A percentile compares a stretch with the other conserved stretches of the same genome.
phyloP scores from a whole-genome alignment of 2,329 filamentous ascomycete genomes.

The Ambrosiella xylebori region DNA sequence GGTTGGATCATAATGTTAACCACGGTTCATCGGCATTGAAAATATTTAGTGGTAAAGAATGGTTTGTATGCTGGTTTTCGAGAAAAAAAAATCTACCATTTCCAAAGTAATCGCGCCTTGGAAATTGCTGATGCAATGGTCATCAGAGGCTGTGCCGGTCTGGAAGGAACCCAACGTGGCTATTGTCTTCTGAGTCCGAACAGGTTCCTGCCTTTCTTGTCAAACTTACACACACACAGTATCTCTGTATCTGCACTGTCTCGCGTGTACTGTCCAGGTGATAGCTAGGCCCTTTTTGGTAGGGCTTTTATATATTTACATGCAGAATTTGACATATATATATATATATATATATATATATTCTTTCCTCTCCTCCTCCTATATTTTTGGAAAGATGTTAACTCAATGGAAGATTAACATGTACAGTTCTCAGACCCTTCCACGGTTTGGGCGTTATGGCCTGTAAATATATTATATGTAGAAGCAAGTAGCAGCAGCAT shows the following conservation, averaged over 20 bases:
- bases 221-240: slow-evolving; percentile 1
- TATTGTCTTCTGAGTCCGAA: not conserved
- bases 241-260: not conserved
- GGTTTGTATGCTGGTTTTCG: no score
- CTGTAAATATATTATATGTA: not conserved
- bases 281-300: not conserved
- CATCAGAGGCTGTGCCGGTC: not conserved
- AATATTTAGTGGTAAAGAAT: no score
- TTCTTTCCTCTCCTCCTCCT: not conserved
- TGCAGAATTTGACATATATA: not conserved
- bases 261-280: not conserved
- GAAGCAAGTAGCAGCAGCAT: not conserved
- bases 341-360: not conserved
- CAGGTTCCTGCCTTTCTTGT: not conserved
- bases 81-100: no score
- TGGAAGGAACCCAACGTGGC: not conserved
- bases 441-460: not conserved
- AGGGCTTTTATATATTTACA: not conserved
- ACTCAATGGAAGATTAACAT: not conserved
- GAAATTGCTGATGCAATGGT: no score
- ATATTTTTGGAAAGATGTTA: not conserved
- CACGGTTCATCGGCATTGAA: no score
- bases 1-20: no score
- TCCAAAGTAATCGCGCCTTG: no score
- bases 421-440: not conserved